phyloP scores from a whole-genome alignment of 2,329 filamentous ascomycete genomes.

The Xylariaceae sp. region DNA sequence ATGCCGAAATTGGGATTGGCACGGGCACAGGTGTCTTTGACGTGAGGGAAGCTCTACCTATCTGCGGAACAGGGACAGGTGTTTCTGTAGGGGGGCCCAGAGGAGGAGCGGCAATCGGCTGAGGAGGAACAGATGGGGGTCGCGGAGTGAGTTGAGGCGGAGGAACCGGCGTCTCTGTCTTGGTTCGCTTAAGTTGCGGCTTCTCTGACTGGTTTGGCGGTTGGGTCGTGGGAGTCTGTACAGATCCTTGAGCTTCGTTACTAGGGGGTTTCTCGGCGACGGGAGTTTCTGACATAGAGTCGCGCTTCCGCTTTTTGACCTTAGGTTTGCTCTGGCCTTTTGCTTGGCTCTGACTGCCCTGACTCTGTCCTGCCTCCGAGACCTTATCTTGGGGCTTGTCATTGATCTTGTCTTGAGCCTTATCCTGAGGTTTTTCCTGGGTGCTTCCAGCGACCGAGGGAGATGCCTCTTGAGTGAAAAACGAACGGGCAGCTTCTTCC shows the following conservation, averaged over 20 bases:
- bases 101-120: slow-evolving; percentile 8
- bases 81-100: slow-evolving; percentile 21
- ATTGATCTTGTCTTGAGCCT: slow-evolving; percentile 14
- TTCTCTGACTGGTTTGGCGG: slow-evolving; percentile 9
- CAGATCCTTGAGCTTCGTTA: slow-evolving; percentile 11
- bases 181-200: slow-evolving; percentile 34
- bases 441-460: slow-evolving; percentile 26
- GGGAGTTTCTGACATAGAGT: slow-evolving; percentile 29
- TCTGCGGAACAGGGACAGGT: slow-evolving; percentile 28
- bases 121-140: slow-evolving; percentile 28
- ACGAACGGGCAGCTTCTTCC: slow-evolving; percentile 43
- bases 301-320: slow-evolving; percentile 43
- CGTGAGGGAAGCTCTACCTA: slow-evolving; percentile 23
- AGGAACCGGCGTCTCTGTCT: slow-evolving; percentile 54
- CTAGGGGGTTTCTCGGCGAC: slow-evolving; percentile 26
- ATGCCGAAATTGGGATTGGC: slow-evolving; percentile 19
- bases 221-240: slow-evolving; percentile 8
- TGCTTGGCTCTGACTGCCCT: slow-evolving; percentile 27
- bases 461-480: slow-evolving; percentile 32
- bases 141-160: slow-evolving; percentile 34
- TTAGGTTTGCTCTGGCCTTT: slow-evolving; percentile 20
- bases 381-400: slow-evolving; percentile 26
- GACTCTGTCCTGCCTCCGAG: slow-evolving; percentile 11
- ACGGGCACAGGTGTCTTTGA: slow-evolving; percentile 32
- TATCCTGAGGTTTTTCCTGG: slow-evolving; percentile 27